Evolutionary conservation across 1,284 basidiomycete genomes (phyloP), one percentile per base, ranked within the genome.

Genomic region (Apiotrichum domesticum): DNA sequence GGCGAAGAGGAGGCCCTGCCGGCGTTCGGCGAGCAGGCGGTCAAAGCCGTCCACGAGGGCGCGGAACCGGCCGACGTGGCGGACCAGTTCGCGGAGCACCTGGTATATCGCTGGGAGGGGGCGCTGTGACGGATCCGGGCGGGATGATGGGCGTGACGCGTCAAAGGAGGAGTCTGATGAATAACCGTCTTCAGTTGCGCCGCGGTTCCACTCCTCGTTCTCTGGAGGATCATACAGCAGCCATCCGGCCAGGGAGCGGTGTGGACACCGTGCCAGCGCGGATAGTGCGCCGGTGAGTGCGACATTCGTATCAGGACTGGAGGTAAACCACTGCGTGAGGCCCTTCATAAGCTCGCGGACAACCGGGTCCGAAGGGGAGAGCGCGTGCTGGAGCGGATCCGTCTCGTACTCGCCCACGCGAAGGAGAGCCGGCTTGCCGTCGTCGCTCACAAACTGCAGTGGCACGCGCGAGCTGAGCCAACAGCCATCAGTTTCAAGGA

Each of bases 171-270:
- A 35, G 8, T 61, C 57, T 7, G 69, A 59, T 78, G 65, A n/a
- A 79, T 39, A 39, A 3, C 21, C 47, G 7, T 32, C 21, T 11
- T 49, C 34, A 5, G 46, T 9, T 79, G 68, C 37, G 37, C 37
- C 85, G 86, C 2, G 86, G 13, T 43, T 37, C 68, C 65, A 68
- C 4, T 63, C 49, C 46, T 68, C 66, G n/a, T 37, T 15, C n/a
- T 42, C 49, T 3, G 32, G 48, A 10, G 59, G 35, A 35, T 71
- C 66, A 47, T 66, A 66, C 33, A 70, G 46, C 9, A 97, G 74
- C 92, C 91, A 98, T 0, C 92, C 91, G 0, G 86, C 84, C 29
- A 97, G 79, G 1, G 88, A 91, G 8, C 93, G 83, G 67, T 90
- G 81, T 1, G 93, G 89, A 68, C 90, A 90, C 11, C 86, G 78